Base-by-base conservation (phyloP, 306 rosid genomes). In the Coriaria nepalensis region DNA sequence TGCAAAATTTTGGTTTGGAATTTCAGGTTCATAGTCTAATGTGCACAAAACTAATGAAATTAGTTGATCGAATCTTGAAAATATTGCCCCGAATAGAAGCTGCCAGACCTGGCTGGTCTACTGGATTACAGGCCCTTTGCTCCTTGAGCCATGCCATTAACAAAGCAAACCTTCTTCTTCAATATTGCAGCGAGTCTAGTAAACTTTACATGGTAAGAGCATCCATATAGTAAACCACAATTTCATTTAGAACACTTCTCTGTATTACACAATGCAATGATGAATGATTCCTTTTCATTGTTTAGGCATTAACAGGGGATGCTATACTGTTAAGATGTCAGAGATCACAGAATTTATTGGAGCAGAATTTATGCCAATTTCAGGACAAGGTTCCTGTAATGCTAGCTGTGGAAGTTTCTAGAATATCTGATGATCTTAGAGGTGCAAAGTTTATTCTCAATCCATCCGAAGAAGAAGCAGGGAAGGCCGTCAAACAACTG, bases 161-260 rank as follows among this genome's bases (percentile, higher is more conserved):
- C 12, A 80, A 74, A 60, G 81, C 88, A 66, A 73, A 70, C 49
- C 62, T 55, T 15, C 62, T 78, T 33, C 79, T 88, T 56, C 78
- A 67, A 50, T 5, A 70, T 47, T 88, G 94, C 53, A 43, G 79
- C 14, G 88, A 88, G 13, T 78, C 79, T 33, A 87, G 94, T 68
- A 76, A 71, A 76, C 86, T 87, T 68, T 87, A 87, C 66, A 79
- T 87, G 86, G 96, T 87, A 15, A 5, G 93, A 66, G 47, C 61
- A 43, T 43, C 43, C 44, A 36, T 41, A 6, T 35, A 11, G 7
- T 9, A 12, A 33, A 38, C 46, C 47, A 6, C 37, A 40, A 15
- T 4, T 40, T 45, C 36, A 40, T 9, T 41, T 36, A 52, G 13
- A 13, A 13, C 13, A 6, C 6, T 20, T 11, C 20, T 12, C 47